phyloP scores from a whole-genome alignment of 345 rosid species.

The Hibiscus syriacus region DNA sequence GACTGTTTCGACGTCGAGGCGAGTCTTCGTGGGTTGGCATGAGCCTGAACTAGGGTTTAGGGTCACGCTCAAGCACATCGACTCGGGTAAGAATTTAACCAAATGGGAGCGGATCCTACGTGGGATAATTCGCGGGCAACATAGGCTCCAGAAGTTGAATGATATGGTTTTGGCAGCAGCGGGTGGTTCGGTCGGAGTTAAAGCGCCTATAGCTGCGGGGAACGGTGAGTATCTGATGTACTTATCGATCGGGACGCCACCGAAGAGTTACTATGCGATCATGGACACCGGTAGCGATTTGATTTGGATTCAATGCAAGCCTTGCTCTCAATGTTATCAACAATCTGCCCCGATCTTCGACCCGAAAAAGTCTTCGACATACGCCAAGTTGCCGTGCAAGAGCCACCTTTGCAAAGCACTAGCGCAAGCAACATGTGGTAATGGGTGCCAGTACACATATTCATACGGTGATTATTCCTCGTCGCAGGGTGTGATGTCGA shows the following conservation, averaged over 20 bases:
- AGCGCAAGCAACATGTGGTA: constrained; percentile 36
- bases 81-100: constrained; percentile 68
- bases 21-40: not conserved
- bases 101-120: constrained; percentile 60
- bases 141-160: constrained; percentile 45
- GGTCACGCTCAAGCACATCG: constrained; percentile 53
- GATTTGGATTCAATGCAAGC: constrained; percentile 95
- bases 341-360: constrained; percentile 78
- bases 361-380: constrained; percentile 60
- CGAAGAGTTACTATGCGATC: constrained; percentile 52
- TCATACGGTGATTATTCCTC: constrained; percentile 85
- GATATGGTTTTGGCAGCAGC: constrained; percentile 41
- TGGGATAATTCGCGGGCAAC: constrained; percentile 54
- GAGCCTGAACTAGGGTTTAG: constrained; percentile 31
- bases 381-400: constrained; percentile 49
- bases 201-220: constrained; percentile 52
- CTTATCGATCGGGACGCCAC: constrained; percentile 65
- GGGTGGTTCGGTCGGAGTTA: constrained; percentile 13
- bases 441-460: constrained; percentile 61
- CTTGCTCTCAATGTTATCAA: constrained; percentile 58
- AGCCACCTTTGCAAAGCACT: constrained; percentile 50
- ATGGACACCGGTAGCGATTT: constrained; percentile 89
- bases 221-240: constrained; percentile 80
- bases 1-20: constrained; percentile 14
- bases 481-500: constrained; percentile 60